Base-by-base conservation (phyloP, 768 basidiomycete genomes). In the Lactarius sp. region DNA sequence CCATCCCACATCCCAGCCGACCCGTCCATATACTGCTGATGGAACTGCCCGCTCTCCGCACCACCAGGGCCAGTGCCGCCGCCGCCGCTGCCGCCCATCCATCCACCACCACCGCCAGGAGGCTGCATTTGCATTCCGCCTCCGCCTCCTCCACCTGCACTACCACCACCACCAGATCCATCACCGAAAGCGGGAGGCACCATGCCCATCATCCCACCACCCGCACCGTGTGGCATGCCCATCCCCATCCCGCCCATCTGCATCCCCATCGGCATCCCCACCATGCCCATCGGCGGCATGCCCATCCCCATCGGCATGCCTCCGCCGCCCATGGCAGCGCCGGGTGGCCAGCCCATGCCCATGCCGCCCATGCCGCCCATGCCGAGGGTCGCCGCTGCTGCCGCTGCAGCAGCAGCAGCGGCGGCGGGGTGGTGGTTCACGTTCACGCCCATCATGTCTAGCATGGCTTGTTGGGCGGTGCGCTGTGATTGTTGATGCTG, bases 1-100 rank as follows among this genome's bases (percentile, higher is more conserved):
- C 22, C 74, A 18, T 75, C 76, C 74, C 75, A 75, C 61, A 80
- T 75, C n/a, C 69, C 73, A 0, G 73, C 70, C 2, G 66, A 51
- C 16, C 57, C 66, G 20, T 71, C 70, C 66, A 70, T 69, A 56
- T 68, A 71, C 54, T 74, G 75, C 1, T 52, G 59, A 1, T 52
- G 59, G 3, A 58, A 62, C 10, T 57, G 42, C 10, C 56, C 57
- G 13, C 10, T 37, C 10, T 37, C 36, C 10, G 36, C 6, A 37
- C 9, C n/a, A n/a, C n/a, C n/a, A n/a, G n/a, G n/a, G n/a, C n/a
- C n/a, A n/a, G n/a, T n/a, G n/a, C n/a, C n/a, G n/a, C n/a, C n/a
- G 20, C 18, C 7, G 6, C 16, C 51, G 14, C 22, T 22, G 2
- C 9, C 16, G 34, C 60, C 60, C 72, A 78, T 73, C 74, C 77